Evolutionary conservation across 495 filamentous ascomycete species (phyloP).

Genomic region (Penicillium ucsense): DNA sequence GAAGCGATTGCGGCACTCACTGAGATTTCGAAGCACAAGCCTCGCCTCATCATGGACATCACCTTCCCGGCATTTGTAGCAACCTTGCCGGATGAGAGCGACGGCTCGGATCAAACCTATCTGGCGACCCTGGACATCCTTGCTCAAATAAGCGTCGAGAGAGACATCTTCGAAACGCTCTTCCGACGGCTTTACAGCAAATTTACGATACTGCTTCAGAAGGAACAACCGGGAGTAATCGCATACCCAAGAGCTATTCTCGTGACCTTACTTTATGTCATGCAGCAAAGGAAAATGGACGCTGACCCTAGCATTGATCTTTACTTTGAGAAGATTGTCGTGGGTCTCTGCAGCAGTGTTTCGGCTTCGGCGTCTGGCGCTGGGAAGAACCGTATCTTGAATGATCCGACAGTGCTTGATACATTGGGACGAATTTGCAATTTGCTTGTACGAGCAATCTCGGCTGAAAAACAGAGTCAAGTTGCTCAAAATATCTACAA

Average conservation of each 20-base stretch:
- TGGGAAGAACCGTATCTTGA: conserved; percentile 34
- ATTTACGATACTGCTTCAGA: conserved; percentile 47
- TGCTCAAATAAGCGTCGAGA: conserved; percentile 56
- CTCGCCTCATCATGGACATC: conserved; percentile 58
- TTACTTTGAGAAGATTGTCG: conserved; percentile 54
- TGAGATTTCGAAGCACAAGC: conserved; percentile 56
- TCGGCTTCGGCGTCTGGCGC: conserved; percentile 31
- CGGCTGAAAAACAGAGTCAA: conserved; percentile 42
- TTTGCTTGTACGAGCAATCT: conserved; percentile 47
- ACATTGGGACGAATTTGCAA: conserved; percentile 55
- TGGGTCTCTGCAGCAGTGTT: conserved; percentile 38
- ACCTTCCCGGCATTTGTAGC: conserved; percentile 69
- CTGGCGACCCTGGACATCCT: conserved; percentile 54
- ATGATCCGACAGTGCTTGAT: conserved; percentile 47
- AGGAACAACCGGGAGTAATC: conserved; percentile 37
- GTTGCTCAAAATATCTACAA: conserved; percentile 48
- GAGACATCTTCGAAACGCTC: conserved; percentile 58
- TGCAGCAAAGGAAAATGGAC: conserved; percentile 44
- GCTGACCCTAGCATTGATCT: conserved; percentile 39
- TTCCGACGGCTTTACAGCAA: conserved; percentile 59
- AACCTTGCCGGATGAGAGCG: conserved; percentile 50
- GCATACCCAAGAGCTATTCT: conserved; percentile 52
- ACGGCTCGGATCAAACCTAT: conserved; percentile 35
- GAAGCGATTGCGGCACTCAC: conserved; percentile 55
- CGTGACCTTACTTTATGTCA: conserved; percentile 54